Base-by-base conservation (phyloP, 192 early-diverging fungal genomes). In the Kickxella alabastrina region DNA sequence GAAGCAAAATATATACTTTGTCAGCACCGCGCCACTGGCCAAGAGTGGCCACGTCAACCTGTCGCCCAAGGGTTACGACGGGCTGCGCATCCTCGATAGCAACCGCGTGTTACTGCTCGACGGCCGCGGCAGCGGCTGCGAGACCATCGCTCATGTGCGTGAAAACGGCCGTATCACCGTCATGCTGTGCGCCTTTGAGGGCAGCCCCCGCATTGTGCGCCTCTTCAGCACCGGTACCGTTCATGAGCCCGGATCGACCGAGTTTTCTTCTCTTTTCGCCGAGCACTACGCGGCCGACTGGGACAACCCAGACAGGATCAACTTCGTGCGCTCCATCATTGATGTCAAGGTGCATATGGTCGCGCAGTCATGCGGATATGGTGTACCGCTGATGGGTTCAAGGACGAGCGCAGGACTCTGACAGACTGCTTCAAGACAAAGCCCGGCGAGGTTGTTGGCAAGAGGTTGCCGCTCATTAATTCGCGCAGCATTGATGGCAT, bases 111-210 rank as follows among this genome's bases (percentile, higher is more conserved):
- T 71, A 4, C 34, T 63, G 9, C 61, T 71, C 8, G 68, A 71
- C 51, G 68, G 68, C 9, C 68, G 60, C 15, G 68, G 68, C 60
- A 71, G 68, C 38, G 68, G 68, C 10, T 71, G 68, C 44, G 85
- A 86, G 44, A 86, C 85, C 1, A 75, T 85, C 39, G 64, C 79
- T 46, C 85, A 86, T 53, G 35, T 85, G 59, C 70, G 73, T 42
- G 80, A 86, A 45, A 86, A 85, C 58, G 74, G 69, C 4, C 64
- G 85, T 14, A 66, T 86, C 23, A 86, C 85, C 0, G 45, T 86
- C 43, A 86, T 86, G 85, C 29, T 86, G 35, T 71, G 65, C 12
- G 83, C 85, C 10, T 85, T 86, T 44, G 82, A 86, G 35, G 83
- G 83, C 21, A 28, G 62, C 13, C 85, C 85, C 10, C 65, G 76